Percentiles rank a stretch among this genome's conserved stretches.
phyloP scores from a whole-genome alignment of 306 rosid species.

The Begonia fuchsioides region DNA sequence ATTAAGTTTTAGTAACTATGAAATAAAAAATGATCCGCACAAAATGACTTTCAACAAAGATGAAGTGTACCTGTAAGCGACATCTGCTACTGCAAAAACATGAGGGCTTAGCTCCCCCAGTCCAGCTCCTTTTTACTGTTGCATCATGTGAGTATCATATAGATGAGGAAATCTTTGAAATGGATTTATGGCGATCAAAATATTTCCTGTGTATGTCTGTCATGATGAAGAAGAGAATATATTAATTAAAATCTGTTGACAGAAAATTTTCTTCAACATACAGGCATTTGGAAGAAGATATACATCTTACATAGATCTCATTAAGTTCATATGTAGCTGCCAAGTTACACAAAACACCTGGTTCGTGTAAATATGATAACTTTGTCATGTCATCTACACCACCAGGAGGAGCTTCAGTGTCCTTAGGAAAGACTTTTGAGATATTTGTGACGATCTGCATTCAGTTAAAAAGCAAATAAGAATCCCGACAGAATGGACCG shows the following conservation, averaged over 20 bases:
- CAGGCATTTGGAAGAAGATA: constrained; percentile 6
- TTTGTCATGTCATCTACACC: too few species aligned
- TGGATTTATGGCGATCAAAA: constrained; percentile 93
- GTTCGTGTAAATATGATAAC: too few species aligned
- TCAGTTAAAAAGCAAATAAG: constrained; percentile 19
- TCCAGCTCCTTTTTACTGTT: constrained; percentile 89
- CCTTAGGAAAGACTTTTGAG: constrained; percentile 89
- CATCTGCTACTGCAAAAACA: constrained; percentile 99
- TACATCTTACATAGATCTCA: constrained; percentile 80
- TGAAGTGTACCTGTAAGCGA: constrained; percentile 72
- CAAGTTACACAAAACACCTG: constrained; percentile 92
- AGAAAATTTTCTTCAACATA: constrained; percentile 9
- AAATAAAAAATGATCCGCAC: too few species aligned
- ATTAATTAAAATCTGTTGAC: constrained; percentile 13
- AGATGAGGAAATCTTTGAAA: constrained; percentile 97
- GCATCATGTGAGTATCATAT: too few species aligned
- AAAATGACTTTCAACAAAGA: not conserved
- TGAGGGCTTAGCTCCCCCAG: constrained; percentile 99
- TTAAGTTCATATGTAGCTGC: constrained; percentile 95
- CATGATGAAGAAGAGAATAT: constrained; percentile 16
- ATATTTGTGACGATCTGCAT: constrained; percentile 62
- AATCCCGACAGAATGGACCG: constrained; percentile 8
- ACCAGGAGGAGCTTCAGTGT: constrained; percentile 84
- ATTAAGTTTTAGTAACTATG: too few species aligned
- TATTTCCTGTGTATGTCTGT: constrained; percentile 99